Evolutionary conservation across 495 filamentous ascomycete species (phyloP).

Genomic region (Monascus purpureus): DNA sequence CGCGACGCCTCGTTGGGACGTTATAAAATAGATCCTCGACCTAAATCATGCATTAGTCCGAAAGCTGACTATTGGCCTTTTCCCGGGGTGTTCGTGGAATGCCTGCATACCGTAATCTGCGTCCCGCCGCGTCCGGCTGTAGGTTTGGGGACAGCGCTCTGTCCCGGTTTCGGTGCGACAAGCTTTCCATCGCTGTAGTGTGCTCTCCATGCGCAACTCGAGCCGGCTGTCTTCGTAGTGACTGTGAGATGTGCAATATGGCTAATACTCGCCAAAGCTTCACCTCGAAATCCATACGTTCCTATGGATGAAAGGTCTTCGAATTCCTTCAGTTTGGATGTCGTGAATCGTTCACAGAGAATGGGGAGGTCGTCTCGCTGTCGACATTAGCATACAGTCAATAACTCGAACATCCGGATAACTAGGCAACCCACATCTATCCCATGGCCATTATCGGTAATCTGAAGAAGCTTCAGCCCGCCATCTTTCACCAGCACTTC

Average conservation of each 20-base stretch:
- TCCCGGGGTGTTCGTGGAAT: neutral
- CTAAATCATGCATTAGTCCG: conserved; percentile 19
- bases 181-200: conserved; percentile 78
- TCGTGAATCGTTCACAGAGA: conserved; percentile 93
- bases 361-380: conserved; percentile 86
- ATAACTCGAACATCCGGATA: too few relatives aligned
- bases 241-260: conserved; percentile 94
- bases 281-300: conserved; percentile 95
- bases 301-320: conserved; percentile 85
- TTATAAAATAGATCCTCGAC: conserved; percentile 98
- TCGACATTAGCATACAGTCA: neutral
- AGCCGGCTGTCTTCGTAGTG: conserved; percentile 84
- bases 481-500: conserved; percentile 93
- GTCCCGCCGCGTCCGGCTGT: conserved; percentile 87
- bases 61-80: too few relatives aligned
- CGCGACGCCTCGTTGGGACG: conserved; percentile 71
- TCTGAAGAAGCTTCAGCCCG: conserved; percentile 91
- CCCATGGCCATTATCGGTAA: conserved; percentile 95
- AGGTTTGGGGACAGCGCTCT: conserved; percentile 75
- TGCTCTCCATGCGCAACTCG: conserved; percentile 78
- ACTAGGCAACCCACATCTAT: conserved; percentile 59
- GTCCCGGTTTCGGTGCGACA: conserved; percentile 78
- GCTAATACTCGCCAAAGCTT: conserved; percentile 95
- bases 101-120: conserved; percentile 63
- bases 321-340: conserved; percentile 88